Percentiles rank a stretch among this genome's conserved stretches.
Evolutionary conservation across 2,329 filamentous ascomycete genomes (phyloP).

Genomic region (Rachicladosporium sp.): DNA sequence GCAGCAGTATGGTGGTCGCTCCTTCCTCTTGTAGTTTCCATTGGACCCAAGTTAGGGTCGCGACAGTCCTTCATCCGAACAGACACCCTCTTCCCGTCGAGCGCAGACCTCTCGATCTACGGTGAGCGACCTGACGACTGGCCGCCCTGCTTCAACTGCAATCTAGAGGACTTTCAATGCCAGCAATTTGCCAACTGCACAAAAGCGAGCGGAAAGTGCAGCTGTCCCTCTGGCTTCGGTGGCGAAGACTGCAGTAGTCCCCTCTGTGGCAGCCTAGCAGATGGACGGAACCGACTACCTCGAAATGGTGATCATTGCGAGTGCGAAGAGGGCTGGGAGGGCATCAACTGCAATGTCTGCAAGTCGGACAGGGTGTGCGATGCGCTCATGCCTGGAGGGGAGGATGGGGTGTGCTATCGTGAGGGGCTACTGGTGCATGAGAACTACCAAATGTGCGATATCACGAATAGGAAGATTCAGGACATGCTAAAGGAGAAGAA

Average conservation of each 20-base stretch:
- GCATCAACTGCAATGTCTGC: constrained; percentile 96
- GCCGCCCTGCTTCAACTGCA: constrained; percentile 94
- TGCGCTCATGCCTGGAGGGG: constrained; percentile 69
- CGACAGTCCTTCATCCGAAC: constrained; percentile 4
- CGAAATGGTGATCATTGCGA: constrained; percentile 61
- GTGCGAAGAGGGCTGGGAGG: constrained; percentile 87
- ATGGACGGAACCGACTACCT: constrained; percentile 66
- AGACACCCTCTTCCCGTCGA: constrained; percentile 5
- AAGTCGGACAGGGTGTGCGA: constrained; percentile 72
- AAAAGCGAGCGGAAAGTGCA: constrained; percentile 80
- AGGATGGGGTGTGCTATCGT: constrained; percentile 82
- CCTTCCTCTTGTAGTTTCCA: too few species aligned
- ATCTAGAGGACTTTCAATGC: constrained; percentile 82
- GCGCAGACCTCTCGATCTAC: constrained; percentile 45
- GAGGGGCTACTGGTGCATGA: constrained; percentile 82
- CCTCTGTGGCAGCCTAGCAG: constrained; percentile 76
- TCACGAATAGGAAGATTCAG: constrained; percentile 89
- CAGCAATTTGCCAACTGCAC: constrained; percentile 85
- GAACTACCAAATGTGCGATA: constrained; percentile 96
- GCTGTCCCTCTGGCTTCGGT: constrained; percentile 83
- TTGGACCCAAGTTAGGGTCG: neutral
- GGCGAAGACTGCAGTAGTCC: constrained; percentile 87
- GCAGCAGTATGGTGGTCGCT: too few species aligned
- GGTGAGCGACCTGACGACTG: constrained; percentile 64
- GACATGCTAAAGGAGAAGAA: constrained; percentile 72